Evolutionary conservation across 768 basidiomycete species (phyloP), one percentile per base, ranked within the genome.

Genomic region (Coprinellus aureogranulatus): DNA sequence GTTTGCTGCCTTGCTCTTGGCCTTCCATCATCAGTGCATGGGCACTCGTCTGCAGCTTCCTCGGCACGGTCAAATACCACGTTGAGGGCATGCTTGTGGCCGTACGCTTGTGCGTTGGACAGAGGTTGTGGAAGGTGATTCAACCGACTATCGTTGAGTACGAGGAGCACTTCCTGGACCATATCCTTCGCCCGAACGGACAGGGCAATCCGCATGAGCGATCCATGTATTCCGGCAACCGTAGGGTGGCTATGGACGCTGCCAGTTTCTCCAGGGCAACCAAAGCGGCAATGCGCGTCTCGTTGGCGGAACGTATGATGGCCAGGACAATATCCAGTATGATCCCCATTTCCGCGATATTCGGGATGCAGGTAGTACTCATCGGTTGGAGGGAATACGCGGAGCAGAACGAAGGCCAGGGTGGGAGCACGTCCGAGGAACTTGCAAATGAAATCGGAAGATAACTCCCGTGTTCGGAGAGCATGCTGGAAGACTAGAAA

Each of bases 1-100:
- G 69, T 76, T 11, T 72, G 66, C 58, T 81, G 81, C 49, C 70
- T 75, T 58, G 31, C 20, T 69, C 64, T 74, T 3, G 83, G 81
- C 51, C 75, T 72, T 2, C 87, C 86, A 14, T 76, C 71, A n/a
- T 86, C 84, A 58, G 86, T 80, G 55, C 86, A 87, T 8, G 86
- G 86, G 65, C 85, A 88, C 61, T 81, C 78, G 57, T 87, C 84
- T 1, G 79, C 79, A 4, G 86, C 87, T 62, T 88, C 87, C 61
- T 88, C 85, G 1, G 83, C 84, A 12, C 83, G 77, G 58, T 88
- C 86, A 56, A 85, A 86, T 1, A 78, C 79, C 27, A 88, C 75
- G 5, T 78, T 80, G 1, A 87, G 73, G 0, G 81, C 80, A 31
- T 84, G 78, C 52, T 81, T 82, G 61, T 81, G 80, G 1, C 77